Conservation (phyloP, 129 eudicot genomes). For the Tanacetum coccineum region DNA sequence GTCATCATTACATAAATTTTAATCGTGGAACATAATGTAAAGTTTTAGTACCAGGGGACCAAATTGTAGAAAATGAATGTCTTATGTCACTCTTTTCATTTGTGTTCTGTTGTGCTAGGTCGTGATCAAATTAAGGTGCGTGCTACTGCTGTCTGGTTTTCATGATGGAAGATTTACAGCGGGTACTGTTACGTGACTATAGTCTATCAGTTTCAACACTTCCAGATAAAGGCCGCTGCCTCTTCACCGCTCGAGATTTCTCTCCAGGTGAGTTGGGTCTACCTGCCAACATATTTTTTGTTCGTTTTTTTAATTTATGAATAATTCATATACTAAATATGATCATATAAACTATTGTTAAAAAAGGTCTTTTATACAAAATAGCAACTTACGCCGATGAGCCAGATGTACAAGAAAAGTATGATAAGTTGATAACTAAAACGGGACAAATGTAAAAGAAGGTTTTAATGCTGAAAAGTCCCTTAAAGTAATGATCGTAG, state of each 20-base stretch:
- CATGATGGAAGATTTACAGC: conserved; percentile 57
- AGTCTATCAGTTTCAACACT: conserved; percentile 41
- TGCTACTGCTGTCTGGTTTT: neutral
- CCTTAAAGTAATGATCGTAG: too few relatives aligned
- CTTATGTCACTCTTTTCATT: too few relatives aligned
- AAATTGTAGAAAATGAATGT: too few relatives aligned
- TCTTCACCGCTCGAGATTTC: conserved; percentile 64
- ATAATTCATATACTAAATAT: neutral
- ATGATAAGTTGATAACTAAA: too few relatives aligned
- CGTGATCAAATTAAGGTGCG: neutral
- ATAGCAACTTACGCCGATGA: too few relatives aligned
- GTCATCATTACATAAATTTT: too few relatives aligned
- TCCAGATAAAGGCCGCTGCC: conserved; percentile 83
- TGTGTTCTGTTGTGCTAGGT: neutral
- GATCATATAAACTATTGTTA: neutral
- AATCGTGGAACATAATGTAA: too few relatives aligned
- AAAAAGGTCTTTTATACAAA: too few relatives aligned
- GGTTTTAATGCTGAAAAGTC: too few relatives aligned
- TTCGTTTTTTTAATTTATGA: neutral
- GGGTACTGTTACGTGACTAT: conserved; percentile 29
- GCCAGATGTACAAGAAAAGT: too few relatives aligned
- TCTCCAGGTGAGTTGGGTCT: conserved; percentile 60
- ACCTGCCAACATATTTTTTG: neutral
- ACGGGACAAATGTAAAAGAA: too few relatives aligned
- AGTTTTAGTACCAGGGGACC: too few relatives aligned